These are phyloP conservation scores for Aspergillus fumigatus DNA, from an alignment of 2,329 filamentous ascomycete species.

Conservation along the genomic window DNA sequence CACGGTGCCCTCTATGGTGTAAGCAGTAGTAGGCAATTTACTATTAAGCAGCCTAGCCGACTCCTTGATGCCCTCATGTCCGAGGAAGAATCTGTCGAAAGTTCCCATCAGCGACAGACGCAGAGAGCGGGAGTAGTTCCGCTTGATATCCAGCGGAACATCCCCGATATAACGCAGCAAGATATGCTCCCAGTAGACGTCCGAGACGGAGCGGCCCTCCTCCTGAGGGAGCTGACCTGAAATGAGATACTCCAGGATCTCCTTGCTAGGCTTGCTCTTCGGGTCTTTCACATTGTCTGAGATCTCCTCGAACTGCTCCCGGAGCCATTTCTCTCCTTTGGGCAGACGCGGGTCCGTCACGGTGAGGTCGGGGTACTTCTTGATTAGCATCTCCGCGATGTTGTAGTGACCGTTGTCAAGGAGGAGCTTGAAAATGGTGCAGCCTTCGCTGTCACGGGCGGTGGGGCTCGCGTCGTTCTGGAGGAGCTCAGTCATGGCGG, in stretches of 20 bases:
- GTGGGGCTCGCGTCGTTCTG: neutral
- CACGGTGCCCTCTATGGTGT: constrained; percentile 4
- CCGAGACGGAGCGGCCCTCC: constrained; percentile 1
- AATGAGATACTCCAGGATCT: constrained; percentile 4
- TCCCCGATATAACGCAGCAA: constrained; percentile 10
- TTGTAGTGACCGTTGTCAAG: neutral
- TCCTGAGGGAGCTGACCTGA: neutral
- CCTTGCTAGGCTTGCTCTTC: constrained; percentile 1
- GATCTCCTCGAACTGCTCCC: constrained; percentile 1
- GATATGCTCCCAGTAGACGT: constrained; percentile 11
- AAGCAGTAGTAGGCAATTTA: constrained; percentile 5
- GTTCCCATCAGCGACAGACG: constrained; percentile 5
- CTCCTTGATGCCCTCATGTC: constrained; percentile 4
- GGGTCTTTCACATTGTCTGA: neutral
- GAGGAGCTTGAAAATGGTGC: constrained; percentile 6
- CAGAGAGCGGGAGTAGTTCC: constrained; percentile 5
- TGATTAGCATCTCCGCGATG: neutral
- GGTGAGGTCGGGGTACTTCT: neutral
- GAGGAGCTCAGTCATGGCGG: constrained; percentile 1
- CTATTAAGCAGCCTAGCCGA: constrained; percentile 5
- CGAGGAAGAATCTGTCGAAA: constrained; percentile 3
- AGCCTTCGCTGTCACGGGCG: constrained; percentile 3
- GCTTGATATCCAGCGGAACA: constrained; percentile 4
- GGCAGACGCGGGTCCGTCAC: constrained; percentile 5
- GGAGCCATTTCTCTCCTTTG: constrained; percentile 3